These are phyloP conservation scores for Penicillium turbatum DNA, from an alignment of 495 filamentous ascomycete genomes.

Conservation along the genomic window DNA sequence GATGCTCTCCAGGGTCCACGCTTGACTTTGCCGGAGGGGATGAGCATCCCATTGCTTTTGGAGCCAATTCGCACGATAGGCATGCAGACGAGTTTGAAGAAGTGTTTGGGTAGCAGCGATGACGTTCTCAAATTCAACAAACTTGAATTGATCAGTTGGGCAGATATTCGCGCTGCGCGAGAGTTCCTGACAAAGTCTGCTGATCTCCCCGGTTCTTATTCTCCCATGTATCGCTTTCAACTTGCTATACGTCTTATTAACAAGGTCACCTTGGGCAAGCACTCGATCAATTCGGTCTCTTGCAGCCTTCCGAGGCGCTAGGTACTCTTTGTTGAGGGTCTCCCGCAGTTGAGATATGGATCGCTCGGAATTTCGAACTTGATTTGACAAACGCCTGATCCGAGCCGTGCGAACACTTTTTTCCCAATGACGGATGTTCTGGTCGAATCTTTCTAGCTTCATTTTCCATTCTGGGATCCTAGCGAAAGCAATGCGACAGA, in stretches of 20 bases:
- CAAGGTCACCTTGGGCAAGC: neutral
- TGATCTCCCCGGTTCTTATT: slow-evolving; percentile 7
- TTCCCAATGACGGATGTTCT: neutral
- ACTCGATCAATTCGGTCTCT: slow-evolving; percentile 6
- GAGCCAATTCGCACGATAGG: neutral
- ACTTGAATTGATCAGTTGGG: neutral
- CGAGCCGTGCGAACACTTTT: neutral
- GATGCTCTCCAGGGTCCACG: neutral
- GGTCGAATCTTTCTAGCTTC: neutral
- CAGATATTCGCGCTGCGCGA: neutral
- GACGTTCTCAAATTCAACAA: neutral
- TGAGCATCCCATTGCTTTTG: neutral
- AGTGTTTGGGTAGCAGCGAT: neutral
- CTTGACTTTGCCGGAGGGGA: neutral
- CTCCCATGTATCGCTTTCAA: neutral
- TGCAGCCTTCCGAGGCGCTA: slow-evolving; percentile 20
- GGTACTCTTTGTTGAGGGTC: slow-evolving; percentile 10
- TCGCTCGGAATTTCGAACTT: neutral
- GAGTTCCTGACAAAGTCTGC: neutral
- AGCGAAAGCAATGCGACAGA: slow-evolving; percentile 14
- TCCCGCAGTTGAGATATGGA: neutral
- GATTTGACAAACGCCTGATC: neutral
- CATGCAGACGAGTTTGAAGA: neutral
- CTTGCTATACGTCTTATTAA: neutral
- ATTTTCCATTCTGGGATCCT: neutral